These are phyloP conservation scores for Trichophyton simii DNA, from an alignment of 2,329 filamentous ascomycete genomes.

Conservation along the genomic window DNA sequence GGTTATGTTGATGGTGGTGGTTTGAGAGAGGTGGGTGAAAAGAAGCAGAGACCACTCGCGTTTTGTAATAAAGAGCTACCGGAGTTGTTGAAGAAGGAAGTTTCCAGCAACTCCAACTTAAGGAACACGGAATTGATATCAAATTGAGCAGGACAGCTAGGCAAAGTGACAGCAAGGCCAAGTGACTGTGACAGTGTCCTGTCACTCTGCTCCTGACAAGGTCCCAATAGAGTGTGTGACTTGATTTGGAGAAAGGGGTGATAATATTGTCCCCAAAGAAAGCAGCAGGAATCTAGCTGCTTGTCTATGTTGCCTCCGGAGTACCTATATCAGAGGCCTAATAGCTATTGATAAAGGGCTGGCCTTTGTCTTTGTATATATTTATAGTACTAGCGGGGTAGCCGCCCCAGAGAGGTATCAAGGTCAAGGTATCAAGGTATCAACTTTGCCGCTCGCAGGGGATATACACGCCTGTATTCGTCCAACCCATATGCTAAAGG, in stretches of 20 bases:
- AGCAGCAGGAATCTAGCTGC: no score
- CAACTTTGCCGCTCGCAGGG: not conserved
- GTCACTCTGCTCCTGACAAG: not conserved
- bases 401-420: not conserved
- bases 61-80: not conserved
- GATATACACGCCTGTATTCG: not conserved
- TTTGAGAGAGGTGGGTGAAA: not conserved
- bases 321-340: no score
- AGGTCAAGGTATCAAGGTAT: not conserved
- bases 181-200: not conserved
- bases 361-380: no score
- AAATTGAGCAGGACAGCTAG: not conserved
- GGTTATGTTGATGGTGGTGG: not conserved
- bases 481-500: not conserved
- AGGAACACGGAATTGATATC: not conserved
- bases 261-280: not conserved
- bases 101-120: not conserved
- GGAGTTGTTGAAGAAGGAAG: conserved; percentile 2
- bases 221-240: not conserved
- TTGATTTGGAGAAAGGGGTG: not conserved
- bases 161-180: not conserved
- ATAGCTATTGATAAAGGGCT: no score
- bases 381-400: no score
- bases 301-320: no score
- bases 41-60: not conserved